Evolutionary conservation across 192 early-diverging fungal species (phyloP), one percentile per base, ranked within the genome.

Genomic region (Rhizoclosmatium sp.): DNA sequence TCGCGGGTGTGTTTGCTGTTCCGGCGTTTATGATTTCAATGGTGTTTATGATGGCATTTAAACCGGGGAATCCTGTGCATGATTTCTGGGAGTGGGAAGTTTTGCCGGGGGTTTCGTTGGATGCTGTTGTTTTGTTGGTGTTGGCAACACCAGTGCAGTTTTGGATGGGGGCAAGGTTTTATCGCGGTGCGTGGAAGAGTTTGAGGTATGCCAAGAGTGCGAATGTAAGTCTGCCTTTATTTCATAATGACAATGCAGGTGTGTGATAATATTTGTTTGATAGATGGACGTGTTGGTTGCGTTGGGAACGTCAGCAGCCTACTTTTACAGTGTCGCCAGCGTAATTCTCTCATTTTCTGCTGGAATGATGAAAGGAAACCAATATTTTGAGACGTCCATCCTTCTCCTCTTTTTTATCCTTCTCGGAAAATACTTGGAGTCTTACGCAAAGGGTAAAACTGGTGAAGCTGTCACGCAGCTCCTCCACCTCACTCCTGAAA

Each of bases 391-490:
- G 78, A 95, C 94, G 0, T 80, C 86, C 16, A 87, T 93, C 14
- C 89, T 94, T 48, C 77, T 96, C 69, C 90, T 95, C 54, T 93
- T 92, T 0, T 95, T 96, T 83, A 93, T 96, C 73, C 84, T 92
- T 58, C 81, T 95, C 23, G 95, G 95, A 54, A 94, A 93, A 78
- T 96, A 92, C 86, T 78, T 96, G 49, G 93, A 95, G 75, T 85
- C 85, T 12, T 89, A 90, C 79, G 94, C 93, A 3, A 96, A 94
- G 69, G 94, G 93, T 40, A 81, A 84, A 56, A 94, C 94, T 1
- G 89, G 92, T 4, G 90, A 91, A 79, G 93, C 93, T 0, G 91
- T 95, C 46, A 92, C 91, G 23, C 87, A 92, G 72, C 75, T 95
- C 46, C 85, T 95, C 85, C 85, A 86, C n/a, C 84, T 96, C 31